Evolutionary conservation across 2,329 filamentous ascomycete species (phyloP), one percentile per base, ranked within the genome.

Genomic region (Fusarium nurragi): DNA sequence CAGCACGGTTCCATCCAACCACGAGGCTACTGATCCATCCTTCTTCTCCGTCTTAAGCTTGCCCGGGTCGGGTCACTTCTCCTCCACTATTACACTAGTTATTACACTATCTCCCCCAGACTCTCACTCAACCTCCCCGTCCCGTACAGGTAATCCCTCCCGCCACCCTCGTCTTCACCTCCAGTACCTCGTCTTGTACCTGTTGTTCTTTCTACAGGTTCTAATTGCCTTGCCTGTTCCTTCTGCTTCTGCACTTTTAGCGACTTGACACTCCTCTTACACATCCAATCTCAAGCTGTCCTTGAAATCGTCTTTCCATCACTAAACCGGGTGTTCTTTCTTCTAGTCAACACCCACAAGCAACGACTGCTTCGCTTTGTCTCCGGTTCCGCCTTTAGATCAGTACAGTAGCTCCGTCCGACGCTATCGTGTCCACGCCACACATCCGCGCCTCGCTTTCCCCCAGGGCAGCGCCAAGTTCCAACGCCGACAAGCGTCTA

Each of bases 341-440:
- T 41, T 48, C n/a, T 23, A 38, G 32, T 25, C 41, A 38, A 51
- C 28, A n/a, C 46, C 52, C 19, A 38, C 32, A 38, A 32, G 19
- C 41, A 36, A 40, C 46, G 22, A 43, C 44, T 47, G 18, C 46
- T 45, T 55, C 36, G 32, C 44, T 45, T 59, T 53, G 28, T 41
- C 51, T 37, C 44, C 32, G 30, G 49, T 41, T 67, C 54, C 53
- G 50, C 54, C 46, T 54, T 57, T 46, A 53, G 40, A 61, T 68
- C 50, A 68, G 52, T 60, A 44, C 60, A 71, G 59, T 54, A 54
- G 54, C 60, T 53, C 59, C 49, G 48, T 38, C 58, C 64, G 60
- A 50, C 63, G 50, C 64, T 67, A 69, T 71, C 64, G 60, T 60
- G 52, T 67, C 66, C 66, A 71, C 68, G 64, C 68, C 68, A 70